Conservation (phyloP, 345 rosid genomes). For the Moricandia moricandioides region DNA sequence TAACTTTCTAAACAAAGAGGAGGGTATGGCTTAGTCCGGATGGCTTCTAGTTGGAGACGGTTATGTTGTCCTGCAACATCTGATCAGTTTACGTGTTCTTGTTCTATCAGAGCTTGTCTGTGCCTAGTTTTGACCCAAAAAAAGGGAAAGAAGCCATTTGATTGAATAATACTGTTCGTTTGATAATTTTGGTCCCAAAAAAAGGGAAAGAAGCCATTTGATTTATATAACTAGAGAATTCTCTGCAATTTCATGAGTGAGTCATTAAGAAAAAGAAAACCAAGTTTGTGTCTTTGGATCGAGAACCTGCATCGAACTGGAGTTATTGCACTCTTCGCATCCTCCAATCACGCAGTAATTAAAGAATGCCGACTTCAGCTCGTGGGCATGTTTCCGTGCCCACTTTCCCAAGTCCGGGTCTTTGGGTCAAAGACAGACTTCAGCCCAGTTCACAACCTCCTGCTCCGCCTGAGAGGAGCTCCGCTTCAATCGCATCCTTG, state of each 20-base stretch:
- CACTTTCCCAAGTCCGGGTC: not conserved
- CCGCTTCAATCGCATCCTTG: not conserved
- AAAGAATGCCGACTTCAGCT: too few relatives aligned
- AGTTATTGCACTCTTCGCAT: not conserved
- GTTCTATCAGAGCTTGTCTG: conserved; percentile 5
- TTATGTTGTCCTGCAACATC: conserved; percentile 8
- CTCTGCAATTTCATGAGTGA: conserved; percentile 3
- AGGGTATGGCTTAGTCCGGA: not conserved
- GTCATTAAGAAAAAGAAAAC: not conserved
- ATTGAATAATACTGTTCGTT: conserved; percentile 1
- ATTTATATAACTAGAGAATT: not conserved
- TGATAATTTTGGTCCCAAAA: not conserved
- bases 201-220: not conserved
- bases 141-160: not conserved
- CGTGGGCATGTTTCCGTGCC: too few relatives aligned
- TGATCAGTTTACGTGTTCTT: not conserved
- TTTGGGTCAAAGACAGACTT: conserved; percentile 14
- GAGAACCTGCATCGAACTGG: not conserved
- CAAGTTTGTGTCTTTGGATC: not conserved
- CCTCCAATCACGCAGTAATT: not conserved
- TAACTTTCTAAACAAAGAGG: conserved; percentile 15
- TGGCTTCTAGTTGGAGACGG: conserved; percentile 10
- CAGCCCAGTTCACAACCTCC: not conserved
- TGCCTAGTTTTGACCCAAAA: conserved; percentile 19
- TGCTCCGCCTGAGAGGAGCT: not conserved